These are phyloP conservation scores for Paxillus ammoniavirescens DNA, from an alignment of 768 basidiomycete species.

Conservation along the genomic window DNA sequence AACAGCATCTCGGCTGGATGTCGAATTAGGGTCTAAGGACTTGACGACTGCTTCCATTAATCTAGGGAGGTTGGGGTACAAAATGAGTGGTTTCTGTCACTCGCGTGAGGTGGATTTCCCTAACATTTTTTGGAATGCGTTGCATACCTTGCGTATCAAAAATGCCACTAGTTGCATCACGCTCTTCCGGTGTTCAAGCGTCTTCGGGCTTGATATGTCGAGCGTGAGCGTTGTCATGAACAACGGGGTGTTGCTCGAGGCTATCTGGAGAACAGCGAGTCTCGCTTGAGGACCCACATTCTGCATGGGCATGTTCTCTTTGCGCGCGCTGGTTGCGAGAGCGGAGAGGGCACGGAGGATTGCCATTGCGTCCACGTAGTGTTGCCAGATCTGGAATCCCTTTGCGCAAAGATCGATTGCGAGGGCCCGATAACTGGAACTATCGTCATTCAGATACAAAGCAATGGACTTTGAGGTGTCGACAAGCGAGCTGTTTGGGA, in stretches of 20 bases:
- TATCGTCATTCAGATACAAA: slow-evolving; percentile 72
- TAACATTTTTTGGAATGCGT: too few species aligned
- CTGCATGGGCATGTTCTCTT: slow-evolving; percentile 66
- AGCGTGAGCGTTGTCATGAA: slow-evolving; percentile 94
- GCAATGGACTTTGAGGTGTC: slow-evolving; percentile 84
- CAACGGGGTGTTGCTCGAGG: slow-evolving; percentile 75
- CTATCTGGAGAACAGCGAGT: slow-evolving; percentile 80
- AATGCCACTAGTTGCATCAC: slow-evolving; percentile 94
- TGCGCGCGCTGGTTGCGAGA: slow-evolving; percentile 69
- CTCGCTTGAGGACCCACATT: slow-evolving; percentile 79
- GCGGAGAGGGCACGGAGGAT: slow-evolving; percentile 82
- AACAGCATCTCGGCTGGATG: slow-evolving; percentile 74
- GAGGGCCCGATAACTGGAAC: slow-evolving; percentile 61
- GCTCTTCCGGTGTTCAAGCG: slow-evolving; percentile 75
- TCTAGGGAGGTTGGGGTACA: slow-evolving; percentile 80
- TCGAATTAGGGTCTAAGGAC: slow-evolving; percentile 90
- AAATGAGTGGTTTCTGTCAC: slow-evolving; percentile 72
- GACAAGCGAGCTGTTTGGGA: slow-evolving; percentile 58
- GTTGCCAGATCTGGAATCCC: slow-evolving; percentile 93
- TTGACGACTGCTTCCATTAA: slow-evolving; percentile 95
- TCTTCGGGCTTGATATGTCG: slow-evolving; percentile 80
- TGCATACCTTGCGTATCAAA: slow-evolving; percentile 78
- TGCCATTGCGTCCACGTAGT: slow-evolving; percentile 87
- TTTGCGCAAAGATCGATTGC: slow-evolving; percentile 89
- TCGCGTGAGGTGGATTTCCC: background rate